Evolutionary conservation across 2,329 filamentous ascomycete species (phyloP).

Genomic region (Fusarium acutatum): DNA sequence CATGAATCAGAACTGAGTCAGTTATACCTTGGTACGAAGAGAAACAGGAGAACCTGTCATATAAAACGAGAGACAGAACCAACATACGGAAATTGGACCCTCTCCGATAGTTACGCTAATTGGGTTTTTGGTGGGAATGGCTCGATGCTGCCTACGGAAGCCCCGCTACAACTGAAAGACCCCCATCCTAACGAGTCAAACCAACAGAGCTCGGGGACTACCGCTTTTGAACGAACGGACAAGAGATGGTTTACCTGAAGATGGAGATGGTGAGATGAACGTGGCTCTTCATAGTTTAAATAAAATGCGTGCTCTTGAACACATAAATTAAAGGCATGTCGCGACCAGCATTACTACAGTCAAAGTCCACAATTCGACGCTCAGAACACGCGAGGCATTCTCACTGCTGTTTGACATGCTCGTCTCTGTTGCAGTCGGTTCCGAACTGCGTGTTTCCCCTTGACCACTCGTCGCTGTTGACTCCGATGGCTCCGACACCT

Average conservation of each 20-base stretch:
- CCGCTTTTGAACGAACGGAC: neutral
- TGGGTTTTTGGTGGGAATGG: neutral
- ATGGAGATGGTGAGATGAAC: neutral
- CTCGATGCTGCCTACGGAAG: neutral
- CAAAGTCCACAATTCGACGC: no score
- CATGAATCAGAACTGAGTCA: neutral
- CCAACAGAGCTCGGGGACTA: neutral
- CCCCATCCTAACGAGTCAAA: neutral
- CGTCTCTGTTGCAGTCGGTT: no score
- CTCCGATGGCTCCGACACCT: no score
- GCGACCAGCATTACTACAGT: no score
- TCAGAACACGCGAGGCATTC: no score
- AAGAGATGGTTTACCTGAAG: neutral
- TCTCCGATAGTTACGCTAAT: neutral
- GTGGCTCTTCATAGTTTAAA: no score
- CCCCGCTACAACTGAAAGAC: neutral
- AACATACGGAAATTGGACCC: neutral
- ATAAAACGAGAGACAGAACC: neutral
- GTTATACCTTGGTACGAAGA: accelerated
- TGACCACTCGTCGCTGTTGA: no score
- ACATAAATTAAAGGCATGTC: no score
- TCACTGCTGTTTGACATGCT: no score
- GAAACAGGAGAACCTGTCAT: accelerated
- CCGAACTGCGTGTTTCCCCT: no score
- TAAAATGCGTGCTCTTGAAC: no score